Evolutionary conservation across 345 rosid genomes (phyloP).

Genomic region (Acer yangbiense): DNA sequence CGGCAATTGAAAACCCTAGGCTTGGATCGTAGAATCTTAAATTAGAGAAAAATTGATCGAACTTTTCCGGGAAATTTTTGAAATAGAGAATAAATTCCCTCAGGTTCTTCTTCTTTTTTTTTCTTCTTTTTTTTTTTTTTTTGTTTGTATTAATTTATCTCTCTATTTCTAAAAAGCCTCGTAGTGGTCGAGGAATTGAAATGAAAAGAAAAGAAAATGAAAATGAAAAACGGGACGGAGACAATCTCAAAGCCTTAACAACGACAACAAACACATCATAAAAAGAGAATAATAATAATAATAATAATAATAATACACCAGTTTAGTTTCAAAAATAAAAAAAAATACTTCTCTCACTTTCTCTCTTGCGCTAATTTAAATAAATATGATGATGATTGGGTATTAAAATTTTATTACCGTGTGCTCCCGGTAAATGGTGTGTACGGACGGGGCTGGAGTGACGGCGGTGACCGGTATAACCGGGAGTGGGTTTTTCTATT

Average conservation of each 20-base stretch:
- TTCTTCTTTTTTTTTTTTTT: conserved; percentile 17
- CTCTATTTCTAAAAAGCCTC: conserved; percentile 23
- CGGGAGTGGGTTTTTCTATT: conserved; percentile 21
- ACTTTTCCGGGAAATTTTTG: conserved; percentile 18
- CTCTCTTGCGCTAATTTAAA: neutral
- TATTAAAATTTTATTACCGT: conserved; percentile 11
- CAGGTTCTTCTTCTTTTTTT: neutral
- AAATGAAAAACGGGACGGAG: conserved; percentile 32
- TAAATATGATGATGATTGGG: neutral
- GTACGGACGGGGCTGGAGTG: conserved; percentile 14
- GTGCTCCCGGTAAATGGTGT: conserved; percentile 24
- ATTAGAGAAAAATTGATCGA: conserved; percentile 11
- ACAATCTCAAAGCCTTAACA: conserved; percentile 29
- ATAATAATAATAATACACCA: too few species aligned
- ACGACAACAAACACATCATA: neutral
- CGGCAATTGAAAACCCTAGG: conserved; percentile 46
- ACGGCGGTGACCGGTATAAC: conserved; percentile 35
- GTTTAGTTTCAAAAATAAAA: neutral
- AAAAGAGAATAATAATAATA: neutral
- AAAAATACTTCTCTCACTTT: neutral
- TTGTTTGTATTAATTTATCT: neutral
- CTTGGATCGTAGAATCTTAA: conserved; percentile 33
- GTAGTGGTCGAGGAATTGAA: conserved; percentile 35
- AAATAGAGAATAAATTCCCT: conserved; percentile 14
- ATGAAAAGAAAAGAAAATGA: conserved; percentile 21